Evolutionary conservation across 2,329 filamentous ascomycete genomes (phyloP), one percentile per base, ranked within the genome.

Genomic region (Epichloe baconii): DNA sequence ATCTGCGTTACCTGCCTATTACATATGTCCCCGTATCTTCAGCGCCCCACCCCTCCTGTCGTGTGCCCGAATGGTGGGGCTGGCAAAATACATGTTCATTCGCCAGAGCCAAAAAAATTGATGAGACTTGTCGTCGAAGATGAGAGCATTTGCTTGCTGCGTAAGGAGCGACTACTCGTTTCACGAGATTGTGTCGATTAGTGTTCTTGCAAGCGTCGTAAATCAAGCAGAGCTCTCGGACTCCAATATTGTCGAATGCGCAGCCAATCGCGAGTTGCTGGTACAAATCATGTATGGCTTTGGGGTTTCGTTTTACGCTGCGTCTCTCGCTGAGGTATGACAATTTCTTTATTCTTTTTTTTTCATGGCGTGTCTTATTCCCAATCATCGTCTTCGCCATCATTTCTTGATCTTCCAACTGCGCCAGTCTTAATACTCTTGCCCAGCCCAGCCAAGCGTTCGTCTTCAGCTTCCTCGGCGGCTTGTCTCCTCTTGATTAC

Each of bases 401-500:
- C 66, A 38, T 62, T 62, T 59, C 67, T 70, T 52, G 71, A 68
- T 53, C 68, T 68, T 52, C 67, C 67, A 47, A 72, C 63, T 58
- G 74, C 75, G 58, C 75, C 75, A 56, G 71, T 73, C 59, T 73
- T 72, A 59, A 76, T 74, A 48, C 71, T 72, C 61, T 75, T 75
- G 55, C 70, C 59, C 15, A 37, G 48, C 6, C 47, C 52, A 34
- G 63, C 66, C 44, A 77, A 64, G 44, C 73, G 72, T 58, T 80
- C 77, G 59, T 83, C 77, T 58, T 79, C 75, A 46, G 73, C 78
- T 42, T 83, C 80, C 54, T 82, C 76, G 2, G 79, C 77, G 14
- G 74, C 74, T 55, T 77, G 72, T 59, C 75, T 75, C 57, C 78
- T 73, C 69, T 82, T 81, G 34, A 78, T 72, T 37, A 96, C 74